Percentiles rank a stretch among this genome's conserved stretches.
phyloP scores from a whole-genome alignment of 768 basidiomycete species.

The Hygrophoropsis aurantiaca region DNA sequence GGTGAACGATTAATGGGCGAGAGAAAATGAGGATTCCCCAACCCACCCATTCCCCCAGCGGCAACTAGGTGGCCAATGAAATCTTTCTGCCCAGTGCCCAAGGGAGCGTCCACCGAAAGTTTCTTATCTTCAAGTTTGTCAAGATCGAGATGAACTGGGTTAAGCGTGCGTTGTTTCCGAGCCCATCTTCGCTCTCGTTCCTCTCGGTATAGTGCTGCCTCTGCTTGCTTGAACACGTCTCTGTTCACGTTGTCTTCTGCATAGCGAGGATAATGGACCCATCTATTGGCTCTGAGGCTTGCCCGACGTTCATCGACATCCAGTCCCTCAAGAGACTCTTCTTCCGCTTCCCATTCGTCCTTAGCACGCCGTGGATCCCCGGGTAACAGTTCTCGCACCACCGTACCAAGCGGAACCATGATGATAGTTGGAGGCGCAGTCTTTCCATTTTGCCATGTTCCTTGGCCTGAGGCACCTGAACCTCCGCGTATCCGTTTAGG shows the following conservation, averaged over 20 bases:
- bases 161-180: conserved; percentile 39
- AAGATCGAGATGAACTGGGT: conserved; percentile 61
- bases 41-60: conserved; percentile 75
- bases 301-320: conserved; percentile 45
- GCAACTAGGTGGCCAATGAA: conserved; percentile 66
- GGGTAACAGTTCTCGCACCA: conserved; percentile 72
- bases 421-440: conserved; percentile 72
- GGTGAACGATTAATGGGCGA: conserved; percentile 71
- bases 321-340: conserved; percentile 54
- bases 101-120: conserved; percentile 55
- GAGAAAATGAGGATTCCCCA: conserved; percentile 88
- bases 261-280: conserved; percentile 78
- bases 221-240: conserved; percentile 72
- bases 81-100: conserved; percentile 56
- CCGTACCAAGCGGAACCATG: conserved; percentile 86
- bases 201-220: conserved; percentile 54
- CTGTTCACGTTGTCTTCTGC: conserved; percentile 62
- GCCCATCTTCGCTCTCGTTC: conserved; percentile 59
- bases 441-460: conserved; percentile 85
- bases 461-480: conserved; percentile 72
- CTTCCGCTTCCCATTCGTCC: conserved; percentile 75
- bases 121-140: conserved; percentile 46
- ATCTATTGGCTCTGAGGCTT: conserved; percentile 64
- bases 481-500: conserved; percentile 66
- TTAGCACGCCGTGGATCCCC: conserved; percentile 64